Conservation (phyloP, 208 protist species). For the Acanthamoeba culbertsoni region DNA sequence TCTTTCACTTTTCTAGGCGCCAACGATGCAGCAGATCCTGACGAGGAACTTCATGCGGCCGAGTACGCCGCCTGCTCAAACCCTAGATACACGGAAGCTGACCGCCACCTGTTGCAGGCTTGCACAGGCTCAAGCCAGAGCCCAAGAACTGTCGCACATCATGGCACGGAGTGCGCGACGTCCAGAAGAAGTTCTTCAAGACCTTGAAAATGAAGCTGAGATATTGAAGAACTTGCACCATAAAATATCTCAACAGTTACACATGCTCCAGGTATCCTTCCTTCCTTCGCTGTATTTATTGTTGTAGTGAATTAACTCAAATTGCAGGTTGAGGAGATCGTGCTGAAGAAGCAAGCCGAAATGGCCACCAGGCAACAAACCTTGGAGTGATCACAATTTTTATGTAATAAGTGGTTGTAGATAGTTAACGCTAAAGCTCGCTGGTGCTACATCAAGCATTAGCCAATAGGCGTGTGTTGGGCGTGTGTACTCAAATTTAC, state of each 20-base stretch:
- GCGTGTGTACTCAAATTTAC: too few species aligned
- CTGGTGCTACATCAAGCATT: too few species aligned
- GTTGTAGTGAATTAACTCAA: neutral
- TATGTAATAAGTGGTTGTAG: too few species aligned
- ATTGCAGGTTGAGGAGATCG: neutral
- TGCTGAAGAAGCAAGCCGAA: neutral
- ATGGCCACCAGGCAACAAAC: neutral
- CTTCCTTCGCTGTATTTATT: neutral
- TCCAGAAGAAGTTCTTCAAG: neutral
- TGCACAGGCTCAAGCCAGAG: neutral
- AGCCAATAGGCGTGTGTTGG: too few species aligned
- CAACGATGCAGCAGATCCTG: too few species aligned
- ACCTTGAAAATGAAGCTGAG: neutral
- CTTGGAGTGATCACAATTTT: too few species aligned
- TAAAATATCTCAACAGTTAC: neutral
- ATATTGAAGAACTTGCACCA: neutral
- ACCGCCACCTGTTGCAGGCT: too few species aligned
- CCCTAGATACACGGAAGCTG: too few species aligned
- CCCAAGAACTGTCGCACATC: neutral
- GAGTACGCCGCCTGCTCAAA: too few species aligned
- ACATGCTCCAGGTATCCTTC: neutral
- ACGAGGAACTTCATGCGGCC: too few species aligned
- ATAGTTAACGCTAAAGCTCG: too few species aligned
- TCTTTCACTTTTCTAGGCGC: too few species aligned
- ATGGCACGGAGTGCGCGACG: neutral